These are phyloP conservation scores for Russula emetica DNA, from an alignment of 768 basidiomycete species.

Conservation along the genomic window DNA sequence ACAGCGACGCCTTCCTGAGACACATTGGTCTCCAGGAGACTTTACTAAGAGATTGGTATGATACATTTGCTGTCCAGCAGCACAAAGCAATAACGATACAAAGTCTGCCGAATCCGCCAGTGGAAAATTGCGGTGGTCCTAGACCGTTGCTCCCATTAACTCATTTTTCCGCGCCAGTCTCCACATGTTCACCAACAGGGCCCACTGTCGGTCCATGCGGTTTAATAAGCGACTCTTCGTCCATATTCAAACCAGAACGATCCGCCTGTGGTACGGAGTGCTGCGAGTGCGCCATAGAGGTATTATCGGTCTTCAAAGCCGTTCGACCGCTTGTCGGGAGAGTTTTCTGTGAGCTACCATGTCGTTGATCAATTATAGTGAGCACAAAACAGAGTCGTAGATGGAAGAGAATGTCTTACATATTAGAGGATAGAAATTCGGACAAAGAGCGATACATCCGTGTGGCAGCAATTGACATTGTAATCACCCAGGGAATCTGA, in stretches of 20 bases:
- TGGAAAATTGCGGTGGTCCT: no score
- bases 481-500: not conserved
- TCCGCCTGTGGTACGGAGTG: no score
- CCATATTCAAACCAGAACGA: no score
- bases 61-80: no score
- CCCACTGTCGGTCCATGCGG: no score
- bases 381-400: not conserved
- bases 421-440: not conserved
- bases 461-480: not conserved
- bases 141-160: not conserved
- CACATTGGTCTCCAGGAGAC: no score
- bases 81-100: no score
- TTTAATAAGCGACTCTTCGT: not conserved
- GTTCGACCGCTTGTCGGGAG: not conserved
- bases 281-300: no score
- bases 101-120: no score
- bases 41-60: no score
- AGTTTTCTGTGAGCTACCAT: not conserved
- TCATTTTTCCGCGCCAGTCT: not conserved
- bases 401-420: not conserved
- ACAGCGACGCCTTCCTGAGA: no score
- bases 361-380: not conserved
- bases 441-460: not conserved
- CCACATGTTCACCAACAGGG: not conserved
- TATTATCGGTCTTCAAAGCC: no score